Base-by-base conservation (phyloP, 1,284 basidiomycete species). In the Malassezia sp. region DNA sequence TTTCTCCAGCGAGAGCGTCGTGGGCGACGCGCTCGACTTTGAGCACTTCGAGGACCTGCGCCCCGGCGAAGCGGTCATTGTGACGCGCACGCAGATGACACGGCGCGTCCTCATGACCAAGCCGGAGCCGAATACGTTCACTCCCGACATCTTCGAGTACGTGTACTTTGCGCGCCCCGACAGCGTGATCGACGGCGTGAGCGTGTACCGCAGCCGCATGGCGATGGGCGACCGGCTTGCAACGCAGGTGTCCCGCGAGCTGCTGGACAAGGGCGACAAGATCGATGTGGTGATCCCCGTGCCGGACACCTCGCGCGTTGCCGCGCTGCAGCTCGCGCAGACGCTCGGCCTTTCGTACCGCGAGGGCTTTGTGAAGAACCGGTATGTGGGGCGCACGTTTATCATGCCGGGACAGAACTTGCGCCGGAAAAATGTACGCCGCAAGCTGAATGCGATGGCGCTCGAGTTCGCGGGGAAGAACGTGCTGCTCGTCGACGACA, bases 371-470 rank as follows among this genome's bases (percentile, higher is more conserved):
- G 82, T 97, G 63, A 97, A 99, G 77, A 97, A 99, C 73, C 82
- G 93, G 36, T 97, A 97, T 74, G 87, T 97, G 37, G 93, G 91
- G 3, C 76, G 93, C 53, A 99, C 93, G 0, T 99, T 99, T 72
- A 97, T 99, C 74, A 99, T 99, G 93, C 91, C 93, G 7, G 93
- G 91, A 20, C 93, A 99, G 47, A 54, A 53, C 28, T 51, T 61
- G 61, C 86, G 87, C 65, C 81, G 79, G 59, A 96, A 91, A 76
- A 97, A 93, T 67, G 93, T 99, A 12, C 77, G 93, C 49, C 78
- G 84, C 57, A 99, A 99, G 73, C 75, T 97, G 52, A 97, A 97
- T 71, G 93, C 93, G 3, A 99, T 97, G 90, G 90, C 93, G n/a
- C 77, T 96, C 53, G 93, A 99, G 73, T 99, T 99, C 68, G 78